A percentile compares a stretch with the other conserved stretches of the same genome.
phyloP scores from a whole-genome alignment of 2,329 filamentous ascomycete genomes.

The Malbranchea zuffiana region DNA sequence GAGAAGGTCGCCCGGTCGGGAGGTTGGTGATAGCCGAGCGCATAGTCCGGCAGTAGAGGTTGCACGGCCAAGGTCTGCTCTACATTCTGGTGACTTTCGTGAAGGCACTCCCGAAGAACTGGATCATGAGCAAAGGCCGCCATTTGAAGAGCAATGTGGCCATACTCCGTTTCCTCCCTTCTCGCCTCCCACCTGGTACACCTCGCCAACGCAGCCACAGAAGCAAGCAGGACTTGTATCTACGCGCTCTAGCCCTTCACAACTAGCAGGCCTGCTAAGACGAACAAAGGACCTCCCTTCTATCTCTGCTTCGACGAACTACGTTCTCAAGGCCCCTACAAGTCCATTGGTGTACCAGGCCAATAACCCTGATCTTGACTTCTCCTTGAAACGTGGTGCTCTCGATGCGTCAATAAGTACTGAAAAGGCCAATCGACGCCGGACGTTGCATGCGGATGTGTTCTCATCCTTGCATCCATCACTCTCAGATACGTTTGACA shows the following conservation, averaged over 20 bases:
- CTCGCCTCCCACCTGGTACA: conserved; percentile 49
- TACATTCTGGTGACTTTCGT: conserved; percentile 53
- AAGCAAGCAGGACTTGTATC: too few relatives aligned
- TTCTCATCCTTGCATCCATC: conserved; percentile 42
- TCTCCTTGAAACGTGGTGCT: conserved; percentile 44
- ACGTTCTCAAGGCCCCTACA: conserved; percentile 76
- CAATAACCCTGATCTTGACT: conserved; percentile 67
- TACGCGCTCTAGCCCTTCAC: too few relatives aligned
- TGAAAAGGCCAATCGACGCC: conserved; percentile 49
- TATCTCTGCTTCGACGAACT: conserved; percentile 65
- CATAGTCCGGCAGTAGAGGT: conserved; percentile 53
- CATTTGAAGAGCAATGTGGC: conserved; percentile 13
- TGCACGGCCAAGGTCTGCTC: conserved; percentile 66
- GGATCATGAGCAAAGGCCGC: conserved; percentile 21
- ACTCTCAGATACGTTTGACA: conserved; percentile 19
- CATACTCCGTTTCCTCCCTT: conserved; percentile 34
- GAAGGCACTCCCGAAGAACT: conserved; percentile 29
- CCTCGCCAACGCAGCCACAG: conserved; percentile 1
- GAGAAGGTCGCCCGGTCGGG: conserved; percentile 23
- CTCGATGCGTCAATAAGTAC: conserved; percentile 40
- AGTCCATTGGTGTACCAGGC: conserved; percentile 84
- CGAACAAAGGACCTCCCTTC: conserved; percentile 47
- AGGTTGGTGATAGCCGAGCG: conserved; percentile 25
- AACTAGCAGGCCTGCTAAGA: too few relatives aligned
- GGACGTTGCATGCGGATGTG: conserved; percentile 58